Conservation (phyloP, 108 stramenopile species). For the Fistulifera solaris region DNA sequence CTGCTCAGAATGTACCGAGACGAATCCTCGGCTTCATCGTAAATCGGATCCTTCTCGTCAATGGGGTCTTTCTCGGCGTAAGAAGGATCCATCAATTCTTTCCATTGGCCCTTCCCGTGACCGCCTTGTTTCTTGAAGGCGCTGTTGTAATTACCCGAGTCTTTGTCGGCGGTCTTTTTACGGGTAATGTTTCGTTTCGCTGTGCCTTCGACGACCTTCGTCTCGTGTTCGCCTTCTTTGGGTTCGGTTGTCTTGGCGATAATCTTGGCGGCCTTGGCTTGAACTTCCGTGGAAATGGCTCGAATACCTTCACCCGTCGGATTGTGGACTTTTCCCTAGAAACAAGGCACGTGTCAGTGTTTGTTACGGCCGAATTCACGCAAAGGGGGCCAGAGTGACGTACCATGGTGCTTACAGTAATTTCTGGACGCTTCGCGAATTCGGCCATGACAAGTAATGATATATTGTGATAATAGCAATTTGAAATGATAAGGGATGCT, state of each 20-base stretch:
- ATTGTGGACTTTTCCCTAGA: constrained; percentile 77
- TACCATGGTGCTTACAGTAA: constrained; percentile 76
- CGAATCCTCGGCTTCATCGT: constrained; percentile 58
- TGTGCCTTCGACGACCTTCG: constrained; percentile 55
- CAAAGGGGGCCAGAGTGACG: constrained; percentile 22
- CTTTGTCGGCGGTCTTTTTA: constrained; percentile 58
- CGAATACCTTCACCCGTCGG: constrained; percentile 65
- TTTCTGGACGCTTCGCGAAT: constrained; percentile 64
- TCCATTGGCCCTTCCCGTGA: constrained; percentile 71
- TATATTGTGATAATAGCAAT: too few relatives aligned
- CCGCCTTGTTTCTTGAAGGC: constrained; percentile 79
- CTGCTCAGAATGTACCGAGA: constrained; percentile 44
- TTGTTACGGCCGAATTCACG: too few relatives aligned
- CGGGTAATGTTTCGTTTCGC: constrained; percentile 74
- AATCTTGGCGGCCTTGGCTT: constrained; percentile 36
- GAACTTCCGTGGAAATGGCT: constrained; percentile 50
- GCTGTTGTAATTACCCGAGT: constrained; percentile 55
- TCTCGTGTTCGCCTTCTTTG: constrained; percentile 27
- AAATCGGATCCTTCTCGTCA: constrained; percentile 76
- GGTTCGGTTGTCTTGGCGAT: constrained; percentile 10
- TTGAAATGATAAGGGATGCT: too few relatives aligned
- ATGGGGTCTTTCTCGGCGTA: constrained; percentile 26
- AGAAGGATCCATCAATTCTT: constrained; percentile 23
- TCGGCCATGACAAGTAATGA: constrained; percentile 48
- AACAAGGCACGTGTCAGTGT: constrained; percentile 3